These are phyloP conservation scores for Fusarium oligoseptatum DNA, from an alignment of 2,329 filamentous ascomycete species.

Conservation along the genomic window DNA sequence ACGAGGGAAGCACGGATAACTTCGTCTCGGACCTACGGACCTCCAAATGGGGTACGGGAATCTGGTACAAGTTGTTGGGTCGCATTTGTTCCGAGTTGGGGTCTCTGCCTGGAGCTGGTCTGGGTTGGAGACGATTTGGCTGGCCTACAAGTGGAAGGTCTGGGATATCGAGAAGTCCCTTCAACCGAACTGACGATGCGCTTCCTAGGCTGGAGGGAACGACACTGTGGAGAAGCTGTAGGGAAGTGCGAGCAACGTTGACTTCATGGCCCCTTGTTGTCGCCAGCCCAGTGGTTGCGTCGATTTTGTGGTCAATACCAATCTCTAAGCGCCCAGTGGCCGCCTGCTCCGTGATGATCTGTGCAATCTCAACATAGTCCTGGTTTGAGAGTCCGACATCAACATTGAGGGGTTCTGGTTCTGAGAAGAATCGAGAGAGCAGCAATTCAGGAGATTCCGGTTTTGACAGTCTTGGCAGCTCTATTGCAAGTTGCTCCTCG, in stretches of 20 bases:
- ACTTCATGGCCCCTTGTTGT: slow-evolving; percentile 58
- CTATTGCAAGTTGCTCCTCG: slow-evolving; percentile 62
- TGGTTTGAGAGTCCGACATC: slow-evolving; percentile 65
- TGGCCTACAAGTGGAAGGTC: slow-evolving; percentile 68
- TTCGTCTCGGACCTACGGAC: slow-evolving; percentile 77
- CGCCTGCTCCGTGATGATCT: slow-evolving; percentile 79
- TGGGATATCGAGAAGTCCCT: slow-evolving; percentile 67
- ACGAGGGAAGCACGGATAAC: slow-evolving; percentile 80
- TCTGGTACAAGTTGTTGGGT: slow-evolving; percentile 68
- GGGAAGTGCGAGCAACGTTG: slow-evolving; percentile 61
- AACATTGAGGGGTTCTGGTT: slow-evolving; percentile 66
- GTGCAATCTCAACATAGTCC: slow-evolving; percentile 75
- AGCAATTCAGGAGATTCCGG: slow-evolving; percentile 64
- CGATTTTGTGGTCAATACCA: slow-evolving; percentile 39
- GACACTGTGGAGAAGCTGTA: slow-evolving; percentile 61
- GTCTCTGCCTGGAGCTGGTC: slow-evolving; percentile 59
- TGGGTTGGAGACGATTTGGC: slow-evolving; percentile 65
- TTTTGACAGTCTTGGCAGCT: slow-evolving; percentile 63
- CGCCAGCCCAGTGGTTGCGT: slow-evolving; percentile 41
- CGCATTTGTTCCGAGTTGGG: slow-evolving; percentile 60
- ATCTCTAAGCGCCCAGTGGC: slow-evolving; percentile 64
- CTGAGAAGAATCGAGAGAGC: slow-evolving; percentile 68
- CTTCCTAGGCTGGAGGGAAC: slow-evolving; percentile 61
- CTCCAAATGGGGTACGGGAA: slow-evolving; percentile 78
- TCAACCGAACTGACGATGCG: slow-evolving; percentile 55